Base-by-base conservation (phyloP, 495 filamentous ascomycete species). In the Trichoderma erinaceum region DNA sequence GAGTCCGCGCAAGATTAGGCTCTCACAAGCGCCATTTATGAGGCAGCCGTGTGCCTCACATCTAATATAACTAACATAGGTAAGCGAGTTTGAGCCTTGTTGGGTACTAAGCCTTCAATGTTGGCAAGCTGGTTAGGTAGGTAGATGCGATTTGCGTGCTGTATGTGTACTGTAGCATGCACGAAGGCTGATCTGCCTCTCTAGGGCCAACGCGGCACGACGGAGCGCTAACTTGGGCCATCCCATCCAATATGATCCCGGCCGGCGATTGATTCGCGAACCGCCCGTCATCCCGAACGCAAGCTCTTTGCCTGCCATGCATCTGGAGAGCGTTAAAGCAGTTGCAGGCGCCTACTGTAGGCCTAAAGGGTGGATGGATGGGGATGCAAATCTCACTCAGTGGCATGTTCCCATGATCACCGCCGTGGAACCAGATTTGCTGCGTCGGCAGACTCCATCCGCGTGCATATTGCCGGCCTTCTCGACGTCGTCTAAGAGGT, bases 401-500 rank as follows among this genome's bases (percentile, higher is more conserved):
- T 61, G 56, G 56, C 56, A 18, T 32, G 56, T 32, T 32, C 56
- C 56, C 56, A 61, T 61, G 56, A 61, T 61, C 56, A 61, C 56
- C 6, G 56, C 56, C 27, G 56, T 32, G 56, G 27, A 27, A 61
- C 56, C 56, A 61, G 56, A 32, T 32, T 32, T 32, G 56, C 56
- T 61, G 56, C 56, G 1, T 61, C 56, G 6, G 13, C 44, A 23
- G 56, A 4, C 56, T 32, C 56, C 56, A 61, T 61, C 25, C 16
- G 29, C 23, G 6, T 61, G 56, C 56, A 61, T 61, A 25, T 61
- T 61, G 27, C 56, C 56, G 44, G 44, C 44, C n/a, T 48, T 15
- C 15, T 48, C 44, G 44, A 48, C 44, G 56, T 61, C 27, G 27
- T 61, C 27, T 61, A 32, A 61, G 23, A 61, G 56, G 56, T 32